A percentile compares a stretch with the other conserved stretches of the same genome.
Evolutionary conservation across 768 basidiomycete species (phyloP).

Genomic region (Naganishia vaughanmartiniae): DNA sequence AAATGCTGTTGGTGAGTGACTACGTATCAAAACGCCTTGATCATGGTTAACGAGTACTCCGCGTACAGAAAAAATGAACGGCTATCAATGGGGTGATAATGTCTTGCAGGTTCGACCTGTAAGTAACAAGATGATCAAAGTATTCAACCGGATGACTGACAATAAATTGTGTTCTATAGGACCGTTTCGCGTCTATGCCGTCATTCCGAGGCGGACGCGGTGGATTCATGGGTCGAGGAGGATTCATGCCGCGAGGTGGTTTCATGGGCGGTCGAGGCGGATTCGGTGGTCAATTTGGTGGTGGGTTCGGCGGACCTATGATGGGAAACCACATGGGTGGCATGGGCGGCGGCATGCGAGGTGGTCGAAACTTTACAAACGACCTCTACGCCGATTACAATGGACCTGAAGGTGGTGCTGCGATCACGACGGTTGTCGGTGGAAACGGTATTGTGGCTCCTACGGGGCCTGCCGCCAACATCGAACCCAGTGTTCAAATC

Average conservation of each 20-base stretch:
- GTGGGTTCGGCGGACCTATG: constrained; percentile 56
- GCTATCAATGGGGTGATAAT: constrained; percentile 95
- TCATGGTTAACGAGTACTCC: not conserved
- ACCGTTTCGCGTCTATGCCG: constrained; percentile 58
- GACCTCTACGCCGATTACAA: constrained; percentile 90
- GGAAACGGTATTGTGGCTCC: constrained; percentile 27
- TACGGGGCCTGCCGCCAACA: constrained; percentile 49
- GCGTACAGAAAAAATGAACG: constrained; percentile 82
- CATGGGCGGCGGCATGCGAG: constrained; percentile 57
- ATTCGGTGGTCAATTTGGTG: constrained; percentile 53
- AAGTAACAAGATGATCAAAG: constrained; percentile 36
- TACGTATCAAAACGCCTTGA: not conserved
- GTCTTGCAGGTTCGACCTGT: constrained; percentile 94
- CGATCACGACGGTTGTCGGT: constrained; percentile 6
- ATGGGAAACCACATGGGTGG: constrained; percentile 60
- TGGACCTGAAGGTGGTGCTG: constrained; percentile 64
- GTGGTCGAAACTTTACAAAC: constrained; percentile 63
- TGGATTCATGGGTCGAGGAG: constrained; percentile 56
- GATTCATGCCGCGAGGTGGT: constrained; percentile 44
- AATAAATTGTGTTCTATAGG: constrained; percentile 27
- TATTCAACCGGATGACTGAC: not conserved
- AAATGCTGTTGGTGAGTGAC: constrained; percentile 77
- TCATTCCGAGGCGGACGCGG: constrained; percentile 57
- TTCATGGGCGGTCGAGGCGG: constrained; percentile 48
- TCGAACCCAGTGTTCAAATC: constrained; percentile 93